Evolutionary conservation across 768 basidiomycete genomes (phyloP).

Genomic region (Psilocybe azurescens): DNA sequence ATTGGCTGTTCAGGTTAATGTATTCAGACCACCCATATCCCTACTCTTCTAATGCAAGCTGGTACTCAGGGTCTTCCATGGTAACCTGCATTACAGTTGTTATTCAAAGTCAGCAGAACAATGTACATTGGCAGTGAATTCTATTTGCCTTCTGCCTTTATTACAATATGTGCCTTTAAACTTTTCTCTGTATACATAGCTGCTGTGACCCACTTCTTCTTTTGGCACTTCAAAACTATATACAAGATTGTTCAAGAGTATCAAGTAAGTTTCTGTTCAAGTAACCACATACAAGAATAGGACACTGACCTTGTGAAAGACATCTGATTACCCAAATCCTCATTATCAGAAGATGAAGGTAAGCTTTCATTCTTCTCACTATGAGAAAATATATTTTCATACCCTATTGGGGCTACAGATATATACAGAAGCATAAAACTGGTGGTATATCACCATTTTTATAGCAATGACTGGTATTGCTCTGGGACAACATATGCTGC

Average conservation of each 20-base stretch:
- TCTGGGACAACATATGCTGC: conserved; percentile 40
- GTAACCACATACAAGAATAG: conserved; percentile 14
- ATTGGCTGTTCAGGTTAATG: conserved; percentile 38
- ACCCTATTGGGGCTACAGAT: conserved; percentile 19
- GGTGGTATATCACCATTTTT: conserved; percentile 40
- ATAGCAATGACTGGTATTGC: conserved; percentile 34
- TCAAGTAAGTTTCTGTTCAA: conserved; percentile 16
- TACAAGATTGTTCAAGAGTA: conserved; percentile 37
- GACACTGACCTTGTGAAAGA: conserved; percentile 20
- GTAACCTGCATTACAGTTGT: conserved; percentile 49
- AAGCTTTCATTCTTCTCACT: too few relatives aligned
- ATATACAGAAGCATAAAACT: conserved; percentile 40
- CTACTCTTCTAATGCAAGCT: background rate
- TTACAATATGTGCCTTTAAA: background rate
- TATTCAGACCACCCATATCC: background rate
- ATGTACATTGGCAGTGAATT: conserved; percentile 41
- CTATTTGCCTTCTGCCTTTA: background rate
- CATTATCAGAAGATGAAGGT: conserved; percentile 45
- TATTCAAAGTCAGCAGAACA: conserved; percentile 41
- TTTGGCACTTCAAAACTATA: conserved; percentile 52
- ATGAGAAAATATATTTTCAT: too few relatives aligned
- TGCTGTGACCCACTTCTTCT: conserved; percentile 51
- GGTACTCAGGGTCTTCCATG: conserved; percentile 39
- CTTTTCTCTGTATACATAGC: conserved; percentile 24
- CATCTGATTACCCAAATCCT: conserved; percentile 38